phyloP scores from a whole-genome alignment of 2,329 filamentous ascomycete genomes.

The Lachnellula willkommii region DNA sequence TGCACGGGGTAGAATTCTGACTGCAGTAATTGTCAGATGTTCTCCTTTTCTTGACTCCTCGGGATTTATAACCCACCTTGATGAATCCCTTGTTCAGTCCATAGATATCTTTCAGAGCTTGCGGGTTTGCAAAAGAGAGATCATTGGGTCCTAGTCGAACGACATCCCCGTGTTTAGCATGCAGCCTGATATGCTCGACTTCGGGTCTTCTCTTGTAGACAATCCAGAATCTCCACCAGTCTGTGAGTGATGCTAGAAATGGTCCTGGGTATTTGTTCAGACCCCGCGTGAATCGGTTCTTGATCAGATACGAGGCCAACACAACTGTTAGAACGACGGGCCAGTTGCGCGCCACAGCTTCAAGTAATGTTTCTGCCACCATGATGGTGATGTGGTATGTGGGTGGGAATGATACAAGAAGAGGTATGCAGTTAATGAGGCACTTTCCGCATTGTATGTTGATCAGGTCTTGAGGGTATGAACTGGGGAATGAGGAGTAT shows the following conservation, averaged over 20 bases:
- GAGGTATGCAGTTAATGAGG: background rate
- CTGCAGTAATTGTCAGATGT: conserved; percentile 35
- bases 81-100: conserved; percentile 75
- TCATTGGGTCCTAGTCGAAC: conserved; percentile 70
- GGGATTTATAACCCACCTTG: conserved; percentile 50
- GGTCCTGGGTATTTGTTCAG: conserved; percentile 70
- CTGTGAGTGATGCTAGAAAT: conserved; percentile 59
- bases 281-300: conserved; percentile 49
- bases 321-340: conserved; percentile 32
- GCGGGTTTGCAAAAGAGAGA: conserved; percentile 68
- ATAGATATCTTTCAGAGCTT: conserved; percentile 70
- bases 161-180: conserved; percentile 66
- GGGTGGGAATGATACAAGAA: background rate
- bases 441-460: background rate
- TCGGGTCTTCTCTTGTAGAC: conserved; percentile 62
- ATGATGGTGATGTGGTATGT: conserved; percentile 9
- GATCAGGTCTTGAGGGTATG: background rate
- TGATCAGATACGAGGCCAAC: conserved; percentile 39
- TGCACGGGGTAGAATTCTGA: conserved; percentile 79
- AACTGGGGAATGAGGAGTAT: too few species aligned
- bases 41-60: background rate
- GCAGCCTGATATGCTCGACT: conserved; percentile 60
- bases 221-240: conserved; percentile 71
- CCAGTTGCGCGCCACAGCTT: conserved; percentile 37
- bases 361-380: conserved; percentile 17